Percentiles rank a stretch among this genome's conserved stretches.
phyloP scores from a whole-genome alignment of 345 rosid species.

The Luvunga scandens region DNA sequence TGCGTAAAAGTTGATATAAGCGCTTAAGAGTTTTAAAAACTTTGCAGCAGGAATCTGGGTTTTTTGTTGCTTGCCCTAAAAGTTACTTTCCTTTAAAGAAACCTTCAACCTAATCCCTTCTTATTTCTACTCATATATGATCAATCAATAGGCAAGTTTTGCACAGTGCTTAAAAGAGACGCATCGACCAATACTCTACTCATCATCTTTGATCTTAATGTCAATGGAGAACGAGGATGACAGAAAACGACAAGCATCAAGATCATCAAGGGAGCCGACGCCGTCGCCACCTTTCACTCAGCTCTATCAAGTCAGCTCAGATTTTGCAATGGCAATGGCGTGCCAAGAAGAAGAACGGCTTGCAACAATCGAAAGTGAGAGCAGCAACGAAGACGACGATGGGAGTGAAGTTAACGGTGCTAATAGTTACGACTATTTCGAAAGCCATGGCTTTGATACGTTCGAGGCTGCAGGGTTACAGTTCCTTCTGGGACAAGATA shows the following conservation, averaged over 20 bases:
- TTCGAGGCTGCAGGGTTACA: conserved; percentile 28
- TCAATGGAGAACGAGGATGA: conserved; percentile 28
- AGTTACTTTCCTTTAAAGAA: conserved; percentile 36
- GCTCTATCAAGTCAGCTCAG: conserved; percentile 36
- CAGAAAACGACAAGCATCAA: conserved; percentile 21
- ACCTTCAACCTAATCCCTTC: neutral
- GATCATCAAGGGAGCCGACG: neutral
- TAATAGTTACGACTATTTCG: conserved; percentile 47
- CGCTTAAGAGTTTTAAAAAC: neutral
- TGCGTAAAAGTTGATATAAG: conserved; percentile 10
- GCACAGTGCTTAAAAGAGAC: neutral
- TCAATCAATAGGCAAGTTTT: neutral
- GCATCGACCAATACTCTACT: neutral
- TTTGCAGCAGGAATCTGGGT: conserved; percentile 23
- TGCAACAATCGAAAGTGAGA: conserved; percentile 38
- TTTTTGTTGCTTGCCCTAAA: conserved; percentile 20
- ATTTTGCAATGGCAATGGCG: conserved; percentile 36
- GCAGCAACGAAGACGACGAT: conserved; percentile 24
- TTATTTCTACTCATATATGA: neutral
- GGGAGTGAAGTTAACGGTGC: conserved; percentile 10
- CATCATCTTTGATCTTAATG: neutral
- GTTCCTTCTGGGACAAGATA: conserved; percentile 47
- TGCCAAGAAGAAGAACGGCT: conserved; percentile 36
- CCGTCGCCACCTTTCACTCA: neutral
- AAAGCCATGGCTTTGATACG: conserved; percentile 24